phyloP scores from a whole-genome alignment of 495 filamentous ascomycete species.

The Elasticomyces elasticus region DNA sequence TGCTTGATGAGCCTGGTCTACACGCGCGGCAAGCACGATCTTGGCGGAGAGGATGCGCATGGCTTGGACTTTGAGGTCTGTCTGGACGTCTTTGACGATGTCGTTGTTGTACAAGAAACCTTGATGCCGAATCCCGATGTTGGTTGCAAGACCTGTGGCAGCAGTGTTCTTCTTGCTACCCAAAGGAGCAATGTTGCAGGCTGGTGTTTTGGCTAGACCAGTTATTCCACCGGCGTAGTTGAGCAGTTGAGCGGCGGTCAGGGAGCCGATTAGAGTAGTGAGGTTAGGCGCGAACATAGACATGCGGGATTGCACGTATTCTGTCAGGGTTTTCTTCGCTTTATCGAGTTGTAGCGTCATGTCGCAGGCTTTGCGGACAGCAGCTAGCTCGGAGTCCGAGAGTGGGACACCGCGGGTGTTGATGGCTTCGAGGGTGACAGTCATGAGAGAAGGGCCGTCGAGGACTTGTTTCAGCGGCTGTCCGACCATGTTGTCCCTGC shows the following conservation, averaged over 20 bases:
- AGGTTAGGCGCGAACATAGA: constrained; percentile 90
- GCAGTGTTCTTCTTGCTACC: constrained; percentile 83
- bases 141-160: constrained; percentile 81
- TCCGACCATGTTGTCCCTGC: constrained; percentile 62
- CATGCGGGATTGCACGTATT: constrained; percentile 97
- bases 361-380: constrained; percentile 68
- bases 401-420: constrained; percentile 74
- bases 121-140: constrained; percentile 82
- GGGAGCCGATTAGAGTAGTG: constrained; percentile 81
- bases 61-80: constrained; percentile 82
- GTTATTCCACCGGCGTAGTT: constrained; percentile 84
- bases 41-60: constrained; percentile 94
- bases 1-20: constrained; percentile 75
- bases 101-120: constrained; percentile 89
- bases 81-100: constrained; percentile 71
- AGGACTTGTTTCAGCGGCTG: constrained; percentile 66
- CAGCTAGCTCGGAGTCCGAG: constrained; percentile 60
- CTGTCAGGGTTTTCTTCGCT: constrained; percentile 77
- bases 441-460: constrained; percentile 84
- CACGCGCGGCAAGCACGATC: constrained; percentile 78
- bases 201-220: constrained; percentile 80
- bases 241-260: constrained; percentile 93
- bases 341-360: constrained; percentile 79
- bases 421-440: constrained; percentile 90
- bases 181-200: constrained; percentile 83